Evolutionary conservation across 2,329 filamentous ascomycete genomes (phyloP), one percentile per base, ranked within the genome.

Genomic region (Colletotrichum noveboracense): DNA sequence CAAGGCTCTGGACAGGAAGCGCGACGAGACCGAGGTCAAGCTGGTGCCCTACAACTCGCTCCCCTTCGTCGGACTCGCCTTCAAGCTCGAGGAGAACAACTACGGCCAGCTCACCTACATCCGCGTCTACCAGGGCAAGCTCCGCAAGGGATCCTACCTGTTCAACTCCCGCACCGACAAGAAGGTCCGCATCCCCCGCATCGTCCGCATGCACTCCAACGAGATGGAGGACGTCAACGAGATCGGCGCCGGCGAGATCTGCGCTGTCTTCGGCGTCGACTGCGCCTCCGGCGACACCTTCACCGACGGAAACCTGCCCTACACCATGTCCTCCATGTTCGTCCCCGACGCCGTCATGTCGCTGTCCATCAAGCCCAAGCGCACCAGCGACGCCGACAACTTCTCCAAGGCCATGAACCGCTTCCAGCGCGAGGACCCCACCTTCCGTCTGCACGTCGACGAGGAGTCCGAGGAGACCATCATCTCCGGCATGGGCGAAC

Each of bases 401-500:
- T 99, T 99, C 90, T 96, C 94, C 83, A 99, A 99, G 88, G 97
- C 97, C 79, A 98, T 99, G 93, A 97, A 96, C 84, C 95, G 97
- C 80, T 99, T 99, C 91, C 96, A 98, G 87, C 94, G 97, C 78
- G 97, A 99, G 87, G 97, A 99, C 81, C 97, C 97, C 5, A 99
- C 97, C 14, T 99, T 99, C 92, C 93, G 97, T 70, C 95, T 99
- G 48, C 94, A 95, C 80, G 96, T 98, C 80, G 97, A 99, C 82
- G 86, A 92, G 18, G 97, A 99, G 87, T 96, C 94, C 78, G 94
- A 98, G 83, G 95, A 99, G 88, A 98, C 96, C 64, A 98, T 99
- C 82, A 98, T 99, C 82, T 97, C 95, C 56, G 97, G 97, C 76
- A 99, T 99, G 97, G 97, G 97, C 79, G 97, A 99, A 85, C 86